phyloP scores from a whole-genome alignment of 148 eudicot genomes.

The Cornus suecica region DNA sequence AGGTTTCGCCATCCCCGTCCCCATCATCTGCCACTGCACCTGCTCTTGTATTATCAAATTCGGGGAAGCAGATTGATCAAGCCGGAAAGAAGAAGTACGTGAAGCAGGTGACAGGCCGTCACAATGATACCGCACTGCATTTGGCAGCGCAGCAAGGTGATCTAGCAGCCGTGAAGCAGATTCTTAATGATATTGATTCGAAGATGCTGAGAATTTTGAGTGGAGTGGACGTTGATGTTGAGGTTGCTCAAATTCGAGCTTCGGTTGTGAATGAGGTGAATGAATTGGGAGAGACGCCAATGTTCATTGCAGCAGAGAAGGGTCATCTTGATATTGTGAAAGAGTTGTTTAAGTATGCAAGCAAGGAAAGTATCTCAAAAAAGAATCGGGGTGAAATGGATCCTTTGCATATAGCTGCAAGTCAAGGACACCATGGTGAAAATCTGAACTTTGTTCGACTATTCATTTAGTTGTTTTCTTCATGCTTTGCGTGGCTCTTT shows the following conservation, averaged over 20 bases:
- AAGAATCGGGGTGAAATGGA: slow-evolving; percentile 60
- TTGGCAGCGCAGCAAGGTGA: slow-evolving; percentile 76
- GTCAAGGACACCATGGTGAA: slow-evolving; percentile 70
- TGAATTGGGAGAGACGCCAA: slow-evolving; percentile 74
- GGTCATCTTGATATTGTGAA: slow-evolving; percentile 69
- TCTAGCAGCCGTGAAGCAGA: slow-evolving; percentile 57
- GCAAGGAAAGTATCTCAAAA: slow-evolving; percentile 45
- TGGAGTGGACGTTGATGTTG: slow-evolving; percentile 60
- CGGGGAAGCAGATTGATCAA: slow-evolving; percentile 77
- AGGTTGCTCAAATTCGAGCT: slow-evolving; percentile 62
- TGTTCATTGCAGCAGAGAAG: slow-evolving; percentile 64
- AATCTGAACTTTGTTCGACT: slow-evolving; percentile 4
- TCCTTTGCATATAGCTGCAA: slow-evolving; percentile 75
- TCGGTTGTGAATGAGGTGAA: slow-evolving; percentile 69
- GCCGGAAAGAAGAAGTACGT: slow-evolving; percentile 78
- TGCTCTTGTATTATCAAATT: slow-evolving; percentile 72
- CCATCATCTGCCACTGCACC: slow-evolving; percentile 70
- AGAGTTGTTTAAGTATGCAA: slow-evolving; percentile 63
- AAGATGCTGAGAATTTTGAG: slow-evolving; percentile 61
- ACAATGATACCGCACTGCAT: slow-evolving; percentile 72
- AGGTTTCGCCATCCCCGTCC: slow-evolving; percentile 36
- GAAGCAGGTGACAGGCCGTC: slow-evolving; percentile 77
- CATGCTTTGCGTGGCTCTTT: neutral
- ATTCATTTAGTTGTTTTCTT: neutral
- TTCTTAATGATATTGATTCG: slow-evolving; percentile 46